Percentiles rank a stretch among this genome's conserved stretches.
Evolutionary conservation across 1,284 basidiomycete species (phyloP).

Genomic region (Macrocybe sp.): DNA sequence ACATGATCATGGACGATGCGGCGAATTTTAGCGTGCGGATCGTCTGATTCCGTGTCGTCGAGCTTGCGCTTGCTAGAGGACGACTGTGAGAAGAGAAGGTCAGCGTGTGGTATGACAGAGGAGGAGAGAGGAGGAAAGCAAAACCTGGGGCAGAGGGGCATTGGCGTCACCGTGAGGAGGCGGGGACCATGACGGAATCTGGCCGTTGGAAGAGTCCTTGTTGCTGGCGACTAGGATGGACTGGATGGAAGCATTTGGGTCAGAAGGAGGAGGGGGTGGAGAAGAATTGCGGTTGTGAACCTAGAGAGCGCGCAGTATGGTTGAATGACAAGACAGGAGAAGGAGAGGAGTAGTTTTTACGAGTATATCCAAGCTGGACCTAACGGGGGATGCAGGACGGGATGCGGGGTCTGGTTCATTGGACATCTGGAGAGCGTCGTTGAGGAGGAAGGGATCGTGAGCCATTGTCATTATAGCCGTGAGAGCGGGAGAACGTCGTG

Average conservation of each 20-base stretch:
- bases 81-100: conserved; percentile 18
- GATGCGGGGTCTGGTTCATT: conserved; percentile 10
- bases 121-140: conserved; percentile 15
- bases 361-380: conserved; percentile 22
- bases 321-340: conserved; percentile 21
- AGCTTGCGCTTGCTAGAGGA: conserved; percentile 65
- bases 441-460: conserved; percentile 37
- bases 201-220: conserved; percentile 36
- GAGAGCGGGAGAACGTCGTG: conserved; percentile 32
- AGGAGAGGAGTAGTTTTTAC: conserved; percentile 22
- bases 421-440: conserved; percentile 36
- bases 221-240: conserved; percentile 52
- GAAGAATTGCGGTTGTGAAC: conserved; percentile 27
- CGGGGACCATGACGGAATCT: conserved; percentile 36
- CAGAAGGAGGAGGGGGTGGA: conserved; percentile 35
- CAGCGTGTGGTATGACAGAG: conserved; percentile 26
- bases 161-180: background rate
- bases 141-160: conserved; percentile 14
- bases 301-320: conserved; percentile 25
- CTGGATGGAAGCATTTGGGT: conserved; percentile 57
- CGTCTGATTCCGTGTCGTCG: conserved; percentile 61
- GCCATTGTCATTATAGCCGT: conserved; percentile 36
- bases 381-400: conserved; percentile 21
- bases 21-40: conserved; percentile 73
- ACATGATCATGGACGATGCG: conserved; percentile 77